phyloP scores from a whole-genome alignment of 2,329 filamentous ascomycete species.

The Penicillium sp. region DNA sequence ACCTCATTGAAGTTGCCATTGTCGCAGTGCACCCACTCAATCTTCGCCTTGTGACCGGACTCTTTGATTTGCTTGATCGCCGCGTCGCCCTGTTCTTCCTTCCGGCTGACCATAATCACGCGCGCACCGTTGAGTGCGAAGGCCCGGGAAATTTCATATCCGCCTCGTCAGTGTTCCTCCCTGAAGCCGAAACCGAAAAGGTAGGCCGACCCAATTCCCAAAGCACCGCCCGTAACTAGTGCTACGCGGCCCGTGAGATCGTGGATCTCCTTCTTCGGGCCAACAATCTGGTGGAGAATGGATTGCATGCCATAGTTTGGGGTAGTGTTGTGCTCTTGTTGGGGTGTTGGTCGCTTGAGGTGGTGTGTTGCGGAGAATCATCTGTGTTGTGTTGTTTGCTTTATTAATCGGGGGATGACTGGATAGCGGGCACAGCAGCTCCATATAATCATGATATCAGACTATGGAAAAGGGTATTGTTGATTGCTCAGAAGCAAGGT shows the following conservation, averaged over 20 bases:
- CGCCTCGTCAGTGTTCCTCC: not conserved
- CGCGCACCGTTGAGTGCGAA: constrained; percentile 21
- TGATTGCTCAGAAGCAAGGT: not conserved
- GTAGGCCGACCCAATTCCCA: constrained; percentile 42
- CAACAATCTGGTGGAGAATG: constrained; percentile 42
- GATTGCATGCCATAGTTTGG: constrained; percentile 11
- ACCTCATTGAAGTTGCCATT: constrained; percentile 46
- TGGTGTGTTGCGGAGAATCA: not conserved
- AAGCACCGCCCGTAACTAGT: constrained; percentile 45
- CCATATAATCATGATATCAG: constrained; percentile 1
- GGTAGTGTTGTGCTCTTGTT: not conserved
- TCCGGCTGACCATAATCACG: constrained; percentile 21
- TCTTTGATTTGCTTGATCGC: constrained; percentile 42
- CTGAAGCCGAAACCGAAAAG: not conserved
- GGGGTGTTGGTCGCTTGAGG: not conserved
- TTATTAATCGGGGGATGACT: not conserved
- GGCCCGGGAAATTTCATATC: constrained; percentile 19
- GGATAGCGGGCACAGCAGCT: not conserved
- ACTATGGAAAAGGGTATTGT: not conserved
- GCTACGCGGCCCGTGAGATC: constrained; percentile 44
- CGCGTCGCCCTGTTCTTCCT: constrained; percentile 23
- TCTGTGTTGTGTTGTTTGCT: not conserved
- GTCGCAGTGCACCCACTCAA: constrained; percentile 52
- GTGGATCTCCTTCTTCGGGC: constrained; percentile 42
- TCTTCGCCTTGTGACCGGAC: constrained; percentile 30